These are phyloP conservation scores for Umbilicus rupestris DNA, from an alignment of 164 flowering plant species.

Conservation along the genomic window DNA sequence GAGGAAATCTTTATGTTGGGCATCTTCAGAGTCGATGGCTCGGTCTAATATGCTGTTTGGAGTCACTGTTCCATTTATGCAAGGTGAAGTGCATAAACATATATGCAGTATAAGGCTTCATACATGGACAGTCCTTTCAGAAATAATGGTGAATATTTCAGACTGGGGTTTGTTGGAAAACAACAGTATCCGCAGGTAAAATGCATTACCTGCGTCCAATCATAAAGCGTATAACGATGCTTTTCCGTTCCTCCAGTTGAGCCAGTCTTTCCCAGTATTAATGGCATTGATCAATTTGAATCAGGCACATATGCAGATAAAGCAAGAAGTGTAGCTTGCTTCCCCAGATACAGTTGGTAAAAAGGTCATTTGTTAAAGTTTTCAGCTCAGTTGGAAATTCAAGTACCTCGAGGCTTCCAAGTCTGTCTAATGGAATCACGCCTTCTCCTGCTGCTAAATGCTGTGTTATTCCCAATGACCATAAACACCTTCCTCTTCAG, in stretches of 20 bases:
- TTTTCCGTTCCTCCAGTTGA: conserved; percentile 68
- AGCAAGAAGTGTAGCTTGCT: not conserved
- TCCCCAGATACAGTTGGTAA: too few relatives aligned
- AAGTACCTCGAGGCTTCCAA: conserved; percentile 74
- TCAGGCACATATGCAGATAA: not conserved
- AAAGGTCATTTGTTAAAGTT: not conserved
- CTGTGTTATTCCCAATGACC: conserved; percentile 80
- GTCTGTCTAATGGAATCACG: conserved; percentile 68
- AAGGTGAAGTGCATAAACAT: not conserved
- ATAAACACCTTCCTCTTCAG: conserved; percentile 47
- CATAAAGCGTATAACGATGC: conserved; percentile 65
- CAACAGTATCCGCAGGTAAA: conserved; percentile 29
- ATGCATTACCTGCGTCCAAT: conserved; percentile 57
- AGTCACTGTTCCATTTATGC: not conserved
- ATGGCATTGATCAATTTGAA: not conserved
- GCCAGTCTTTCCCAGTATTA: conserved; percentile 50
- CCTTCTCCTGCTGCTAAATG: conserved; percentile 72
- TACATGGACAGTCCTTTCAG: not conserved
- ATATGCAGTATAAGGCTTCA: not conserved
- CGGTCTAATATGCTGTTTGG: conserved; percentile 36
- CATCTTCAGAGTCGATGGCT: conserved; percentile 58
- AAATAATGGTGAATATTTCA: not conserved
- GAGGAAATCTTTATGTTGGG: conserved; percentile 52
- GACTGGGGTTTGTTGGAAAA: not conserved
- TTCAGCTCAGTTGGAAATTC: not conserved